Conservation (phyloP, 1,284 basidiomycete species). For the Erythrobasidium hasegawianum region DNA sequence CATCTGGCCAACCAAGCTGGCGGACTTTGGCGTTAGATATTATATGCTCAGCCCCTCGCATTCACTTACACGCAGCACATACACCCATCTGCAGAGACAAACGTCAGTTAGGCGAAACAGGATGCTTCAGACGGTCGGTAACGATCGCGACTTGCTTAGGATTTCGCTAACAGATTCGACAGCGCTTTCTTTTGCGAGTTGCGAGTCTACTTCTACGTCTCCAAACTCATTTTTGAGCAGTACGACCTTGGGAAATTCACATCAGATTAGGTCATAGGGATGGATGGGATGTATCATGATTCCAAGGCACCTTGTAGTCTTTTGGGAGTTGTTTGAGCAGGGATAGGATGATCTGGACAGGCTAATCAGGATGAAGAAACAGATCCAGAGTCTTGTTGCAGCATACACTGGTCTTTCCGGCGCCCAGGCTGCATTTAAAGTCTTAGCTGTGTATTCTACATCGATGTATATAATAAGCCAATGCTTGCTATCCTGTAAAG, state of each 20-base stretch:
- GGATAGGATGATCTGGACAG: constrained; percentile 63
- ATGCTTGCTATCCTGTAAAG: constrained; percentile 30
- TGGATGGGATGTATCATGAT: neutral
- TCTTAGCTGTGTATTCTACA: neutral
- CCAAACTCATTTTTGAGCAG: constrained; percentile 86
- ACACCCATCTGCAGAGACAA: constrained; percentile 30
- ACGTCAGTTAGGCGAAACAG: too few species aligned
- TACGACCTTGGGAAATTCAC: constrained; percentile 60
- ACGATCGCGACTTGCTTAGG: constrained; percentile 59
- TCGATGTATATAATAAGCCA: too few species aligned
- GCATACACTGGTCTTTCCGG: constrained; percentile 27
- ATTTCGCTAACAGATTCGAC: constrained; percentile 83
- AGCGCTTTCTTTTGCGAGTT: constrained; percentile 75
- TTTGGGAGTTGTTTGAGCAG: constrained; percentile 71
- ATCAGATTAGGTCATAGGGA: neutral
- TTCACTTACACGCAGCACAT: constrained; percentile 73
- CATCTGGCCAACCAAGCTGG: constrained; percentile 75
- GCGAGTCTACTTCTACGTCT: constrained; percentile 79
- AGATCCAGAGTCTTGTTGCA: neutral
- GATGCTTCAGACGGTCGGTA: too few species aligned
- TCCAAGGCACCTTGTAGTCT: constrained; percentile 60
- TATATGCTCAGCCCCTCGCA: too few species aligned
- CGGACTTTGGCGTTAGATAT: too few species aligned
- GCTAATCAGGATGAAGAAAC: neutral
- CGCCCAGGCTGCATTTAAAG: constrained; percentile 16